Evolutionary conservation across 352 stramenopile genomes (phyloP), one percentile per base, ranked within the genome.

Genomic region (Pythium grandisporangium): DNA sequence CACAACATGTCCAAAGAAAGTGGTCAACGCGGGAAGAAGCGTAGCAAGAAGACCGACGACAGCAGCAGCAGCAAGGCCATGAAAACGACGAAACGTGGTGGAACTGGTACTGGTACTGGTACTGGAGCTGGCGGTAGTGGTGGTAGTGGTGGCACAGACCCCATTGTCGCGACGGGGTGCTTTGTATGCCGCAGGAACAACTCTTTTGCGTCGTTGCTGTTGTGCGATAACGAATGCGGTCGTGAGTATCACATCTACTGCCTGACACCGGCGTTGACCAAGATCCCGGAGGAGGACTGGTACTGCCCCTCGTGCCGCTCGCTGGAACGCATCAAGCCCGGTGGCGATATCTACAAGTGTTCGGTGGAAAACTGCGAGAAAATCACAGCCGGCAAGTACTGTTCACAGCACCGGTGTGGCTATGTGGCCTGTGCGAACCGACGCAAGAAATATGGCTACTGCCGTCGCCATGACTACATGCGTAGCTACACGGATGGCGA

Each of bases 191-290:
- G 45, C 8, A 50, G 59, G 29, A 78, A 73, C 37, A 58, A 73
- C 41, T 60, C 47, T 27, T 61, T 61, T 20, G 54, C 61, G 13
- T 64, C 63, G 34, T 47, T 74, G 10, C 37, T 78, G 16, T 46
- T 78, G 10, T 78, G 66, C 30, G 66, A 78, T 45, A 78, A 78
- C 42, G 61, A 69, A 13, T 78, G 66, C 37, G 66, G 64, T 24
- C 58, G 62, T 30, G 63, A 76, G 48, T 80, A 57, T 49, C 67
- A 80, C 56, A 73, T 57, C 37, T 55, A 61, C 17, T 80, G 67
- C 42, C 51, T 80, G 10, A 21, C 54, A 27, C 67, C 67, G 12
- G 55, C 64, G 12, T 46, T 80, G n/a, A 37, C 53, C 19, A 61
- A 63, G 40, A 70, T 77, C 40, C 66, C 66, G 1, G 51, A 67